These are phyloP conservation scores for Carnegiea gigantea DNA, from an alignment of 179 eudicot genomes.

Conservation along the genomic window DNA sequence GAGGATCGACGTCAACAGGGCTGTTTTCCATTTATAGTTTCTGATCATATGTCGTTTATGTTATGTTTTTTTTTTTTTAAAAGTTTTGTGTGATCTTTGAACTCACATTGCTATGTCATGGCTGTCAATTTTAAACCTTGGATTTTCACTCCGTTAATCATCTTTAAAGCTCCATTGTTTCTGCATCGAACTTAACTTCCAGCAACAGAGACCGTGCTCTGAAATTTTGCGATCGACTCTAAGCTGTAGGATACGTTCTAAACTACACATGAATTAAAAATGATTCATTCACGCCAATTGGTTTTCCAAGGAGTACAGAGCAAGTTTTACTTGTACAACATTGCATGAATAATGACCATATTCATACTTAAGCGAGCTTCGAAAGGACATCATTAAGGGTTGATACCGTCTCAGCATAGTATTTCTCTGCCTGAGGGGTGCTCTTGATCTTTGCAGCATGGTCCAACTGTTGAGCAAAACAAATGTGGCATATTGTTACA, in stretches of 20 bases:
- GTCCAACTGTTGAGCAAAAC: slow-evolving; percentile 60
- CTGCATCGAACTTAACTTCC: no score
- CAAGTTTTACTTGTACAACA: slow-evolving; percentile 17
- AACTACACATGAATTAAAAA: slow-evolving; percentile 2
- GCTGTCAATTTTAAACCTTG: no score
- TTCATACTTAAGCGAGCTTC: slow-evolving; percentile 60
- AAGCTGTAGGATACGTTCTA: background rate
- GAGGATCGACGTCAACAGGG: no score
- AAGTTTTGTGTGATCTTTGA: no score
- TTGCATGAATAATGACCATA: slow-evolving; percentile 17
- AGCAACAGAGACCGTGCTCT: no score
- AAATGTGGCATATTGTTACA: background rate
- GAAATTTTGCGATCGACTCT: background rate
- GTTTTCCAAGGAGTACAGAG: slow-evolving; percentile 21
- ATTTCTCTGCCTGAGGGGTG: slow-evolving; percentile 78
- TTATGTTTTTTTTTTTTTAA: no score
- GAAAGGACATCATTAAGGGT: slow-evolving; percentile 70
- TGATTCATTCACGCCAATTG: slow-evolving; percentile 19
- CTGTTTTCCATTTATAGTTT: no score
- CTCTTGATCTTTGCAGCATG: slow-evolving; percentile 93
- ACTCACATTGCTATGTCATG: no score
- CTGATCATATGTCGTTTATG: no score
- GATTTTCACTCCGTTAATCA: no score
- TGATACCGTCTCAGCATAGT: slow-evolving; percentile 71
- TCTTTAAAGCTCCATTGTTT: no score